Base-by-base conservation (phyloP, 768 basidiomycete species). In the Dentipellis sp. region DNA sequence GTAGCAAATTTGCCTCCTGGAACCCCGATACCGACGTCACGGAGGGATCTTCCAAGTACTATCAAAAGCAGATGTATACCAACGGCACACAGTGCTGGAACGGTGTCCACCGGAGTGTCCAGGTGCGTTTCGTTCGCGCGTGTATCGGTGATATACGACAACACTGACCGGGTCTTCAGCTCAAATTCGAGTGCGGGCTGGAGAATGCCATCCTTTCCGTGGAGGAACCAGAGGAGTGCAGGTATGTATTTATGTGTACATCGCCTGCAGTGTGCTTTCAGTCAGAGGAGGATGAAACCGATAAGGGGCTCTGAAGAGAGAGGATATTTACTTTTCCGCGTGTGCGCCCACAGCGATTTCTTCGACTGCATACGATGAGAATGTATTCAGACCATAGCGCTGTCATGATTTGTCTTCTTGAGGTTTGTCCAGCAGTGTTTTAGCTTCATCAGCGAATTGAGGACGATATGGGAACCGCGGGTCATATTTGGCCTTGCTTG, bases 211-310 rank as follows among this genome's bases (percentile, higher is more conserved):
- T 99, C 36, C 70, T 86, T 12, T 79, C 83, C 1, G 83, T 97
- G 4, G 78, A 79, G 47, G 97, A 99, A 71, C 78, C 94, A n/a
- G 94, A 98, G 71, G 97, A 97, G 73, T 98, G 95, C 72, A 92
- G 94, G 69, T 97, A 97, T 64, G 82, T 86, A 65, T 80, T 93
- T 64, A 90, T 83, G 10, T 93, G 79, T 21, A 94, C 91, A 36
- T 81, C 82, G 0, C 94, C 94, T 10, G 92, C 93, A 1, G 69
- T 97, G 54, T 97, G 94, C 67, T 67, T 81, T 58, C 81, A 80
- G 29, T 63, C 78, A 29, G 76, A 75, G 14, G 67, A 68, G 2
- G 63, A 70, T 38, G 73, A 71, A n/a, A 69, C 72, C 10, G n/a
- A 14, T n/a, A 50, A 50, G 21, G 42, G 29, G 3, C 29, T 29